These are phyloP conservation scores for Colletotrichum spaethianum DNA, from an alignment of 2,329 filamentous ascomycete species.

Conservation along the genomic window DNA sequence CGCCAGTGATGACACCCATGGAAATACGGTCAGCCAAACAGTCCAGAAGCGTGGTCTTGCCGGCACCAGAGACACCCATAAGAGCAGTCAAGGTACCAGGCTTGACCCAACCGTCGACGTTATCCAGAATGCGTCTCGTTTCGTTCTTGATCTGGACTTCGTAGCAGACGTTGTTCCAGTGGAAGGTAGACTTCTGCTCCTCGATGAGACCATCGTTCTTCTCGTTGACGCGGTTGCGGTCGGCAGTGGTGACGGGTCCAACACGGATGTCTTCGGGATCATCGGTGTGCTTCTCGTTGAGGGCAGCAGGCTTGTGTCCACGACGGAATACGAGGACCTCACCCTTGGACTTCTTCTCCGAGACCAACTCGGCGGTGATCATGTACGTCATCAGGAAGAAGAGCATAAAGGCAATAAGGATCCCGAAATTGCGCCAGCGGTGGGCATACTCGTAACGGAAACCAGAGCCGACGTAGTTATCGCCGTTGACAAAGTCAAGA, in stretches of 20 bases:
- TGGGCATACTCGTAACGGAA: slow-evolving; percentile 72
- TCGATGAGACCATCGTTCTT: slow-evolving; percentile 60
- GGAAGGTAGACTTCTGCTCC: slow-evolving; percentile 82
- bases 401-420: slow-evolving; percentile 75
- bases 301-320: slow-evolving; percentile 72
- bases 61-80: slow-evolving; percentile 94
- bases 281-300: slow-evolving; percentile 73
- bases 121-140: slow-evolving; percentile 81
- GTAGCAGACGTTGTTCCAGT: slow-evolving; percentile 88
- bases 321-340: slow-evolving; percentile 83
- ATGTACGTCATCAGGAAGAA: slow-evolving; percentile 76
- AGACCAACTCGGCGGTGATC: slow-evolving; percentile 75
- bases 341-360: slow-evolving; percentile 79
- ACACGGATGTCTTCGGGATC: slow-evolving; percentile 69
- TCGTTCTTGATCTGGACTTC: slow-evolving; percentile 84
- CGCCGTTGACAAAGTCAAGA: slow-evolving; percentile 66
- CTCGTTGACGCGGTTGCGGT: slow-evolving; percentile 53
- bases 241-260: slow-evolving; percentile 64
- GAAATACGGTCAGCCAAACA: slow-evolving; percentile 88
- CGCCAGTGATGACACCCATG: slow-evolving; percentile 89
- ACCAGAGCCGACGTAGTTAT: slow-evolving; percentile 66
- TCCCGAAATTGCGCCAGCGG: slow-evolving; percentile 80
- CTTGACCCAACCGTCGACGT: slow-evolving; percentile 94
- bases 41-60: slow-evolving; percentile 92
- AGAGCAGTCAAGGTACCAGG: slow-evolving; percentile 90